Evolutionary conservation across 2,329 filamentous ascomycete species (phyloP).

Genomic region (Penicillium nordicum): DNA sequence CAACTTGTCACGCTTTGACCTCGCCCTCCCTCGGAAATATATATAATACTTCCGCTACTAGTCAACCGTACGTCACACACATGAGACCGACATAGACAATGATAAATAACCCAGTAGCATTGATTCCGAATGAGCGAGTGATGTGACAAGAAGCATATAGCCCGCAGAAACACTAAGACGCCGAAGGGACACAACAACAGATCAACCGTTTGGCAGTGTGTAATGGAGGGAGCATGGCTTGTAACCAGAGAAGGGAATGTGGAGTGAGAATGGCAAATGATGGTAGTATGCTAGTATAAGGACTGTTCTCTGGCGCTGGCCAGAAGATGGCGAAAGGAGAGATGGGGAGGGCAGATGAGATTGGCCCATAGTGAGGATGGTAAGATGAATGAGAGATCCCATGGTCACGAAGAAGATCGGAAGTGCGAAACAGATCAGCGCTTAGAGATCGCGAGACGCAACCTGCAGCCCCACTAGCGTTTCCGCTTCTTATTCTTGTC

Average conservation of each 20-base stretch:
- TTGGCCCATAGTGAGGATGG: slow-evolving; percentile 7
- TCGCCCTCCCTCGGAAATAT: slow-evolving; percentile 12
- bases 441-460: slow-evolving; percentile 4
- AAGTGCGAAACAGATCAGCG: slow-evolving; percentile 2
- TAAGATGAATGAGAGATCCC: slow-evolving; percentile 7
- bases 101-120: slow-evolving; percentile 16
- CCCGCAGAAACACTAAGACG: slow-evolving; percentile 19
- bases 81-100: slow-evolving; percentile 11
- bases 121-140: slow-evolving; percentile 23
- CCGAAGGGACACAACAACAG: slow-evolving; percentile 18
- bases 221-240: slow-evolving; percentile 16
- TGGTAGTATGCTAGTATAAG: slow-evolving; percentile 13
- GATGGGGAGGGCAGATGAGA: slow-evolving; percentile 1
- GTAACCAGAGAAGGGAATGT: slow-evolving; percentile 20
- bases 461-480: slow-evolving; percentile 42
- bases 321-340: slow-evolving; percentile 14
- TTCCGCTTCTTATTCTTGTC: slow-evolving; percentile 70
- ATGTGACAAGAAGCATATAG: slow-evolving; percentile 17
- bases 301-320: slow-evolving; percentile 19
- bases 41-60: slow-evolving; percentile 9
- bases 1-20: slow-evolving; percentile 5
- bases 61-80: not conserved
- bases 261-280: slow-evolving; percentile 8
- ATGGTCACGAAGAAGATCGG: not conserved
- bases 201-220: slow-evolving; percentile 27